Conservation (phyloP, 306 rosid species). For the Fagus crenata region DNA sequence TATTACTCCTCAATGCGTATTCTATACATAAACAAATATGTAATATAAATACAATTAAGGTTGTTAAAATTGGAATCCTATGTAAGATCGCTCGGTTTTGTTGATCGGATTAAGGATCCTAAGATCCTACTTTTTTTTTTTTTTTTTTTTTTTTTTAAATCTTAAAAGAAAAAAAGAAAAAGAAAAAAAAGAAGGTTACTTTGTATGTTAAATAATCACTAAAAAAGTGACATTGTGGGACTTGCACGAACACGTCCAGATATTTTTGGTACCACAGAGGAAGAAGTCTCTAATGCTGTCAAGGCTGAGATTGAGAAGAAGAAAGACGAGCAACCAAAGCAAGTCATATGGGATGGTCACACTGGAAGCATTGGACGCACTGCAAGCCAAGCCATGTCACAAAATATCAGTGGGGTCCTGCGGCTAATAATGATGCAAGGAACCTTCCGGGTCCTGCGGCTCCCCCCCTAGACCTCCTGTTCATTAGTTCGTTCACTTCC, state of each 20-base stretch:
- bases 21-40: too few relatives aligned
- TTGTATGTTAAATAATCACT: too few relatives aligned
- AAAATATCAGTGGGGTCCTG: constrained; percentile 69
- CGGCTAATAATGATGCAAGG: constrained; percentile 49
- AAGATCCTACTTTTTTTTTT: too few relatives aligned
- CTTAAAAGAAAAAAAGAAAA: too few relatives aligned
- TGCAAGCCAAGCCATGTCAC: constrained; percentile 93
- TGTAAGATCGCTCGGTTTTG: too few relatives aligned
- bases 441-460: constrained; percentile 92
- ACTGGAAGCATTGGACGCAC: constrained; percentile 95
- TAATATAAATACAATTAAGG: too few relatives aligned
- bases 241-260: constrained; percentile 96
- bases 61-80: too few relatives aligned
- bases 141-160: too few relatives aligned
- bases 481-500: constrained; percentile 90
- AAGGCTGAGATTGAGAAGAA: constrained; percentile 96
- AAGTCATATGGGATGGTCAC: constrained; percentile 99
- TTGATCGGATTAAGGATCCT: too few relatives aligned
- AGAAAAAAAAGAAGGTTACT: too few relatives aligned
- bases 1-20: too few relatives aligned
- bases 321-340: constrained; percentile 95
- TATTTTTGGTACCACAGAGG: constrained; percentile 95
- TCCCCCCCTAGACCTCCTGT: constrained; percentile 80
- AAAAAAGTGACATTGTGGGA: constrained; percentile 65
- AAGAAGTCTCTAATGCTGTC: constrained; percentile 96